Evolutionary conservation across 108 stramenopile species (phyloP), one percentile per base, ranked within the genome.

Genomic region (Pseudonitzschia pungens): DNA sequence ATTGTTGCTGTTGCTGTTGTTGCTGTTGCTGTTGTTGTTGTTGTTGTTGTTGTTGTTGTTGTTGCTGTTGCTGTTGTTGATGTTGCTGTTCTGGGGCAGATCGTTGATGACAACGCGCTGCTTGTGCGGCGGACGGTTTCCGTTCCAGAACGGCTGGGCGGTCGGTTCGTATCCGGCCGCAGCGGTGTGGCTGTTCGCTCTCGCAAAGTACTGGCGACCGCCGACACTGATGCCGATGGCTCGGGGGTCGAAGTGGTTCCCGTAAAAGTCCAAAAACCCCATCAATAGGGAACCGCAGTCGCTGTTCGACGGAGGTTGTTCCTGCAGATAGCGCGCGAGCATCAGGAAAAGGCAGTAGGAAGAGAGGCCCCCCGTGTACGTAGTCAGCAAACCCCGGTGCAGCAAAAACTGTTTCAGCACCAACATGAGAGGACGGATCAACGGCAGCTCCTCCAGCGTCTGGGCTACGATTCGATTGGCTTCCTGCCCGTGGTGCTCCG

Each of bases 231-330:
- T 92, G 4, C 96, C 96, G 27, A 87, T 96, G 18, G 79, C 82
- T 53, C 95, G 84, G 15, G 97, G 97, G 68, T 97, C 93, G 71
- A 97, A 96, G 42, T 55, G 79, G 74, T 96, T 97, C 18, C 97
- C 95, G 72, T 93, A 97, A 75, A 97, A 97, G 67, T 97, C 97
- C 12, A 97, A 80, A 55, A 96, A 91, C 3, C 94, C 95, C 85
- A 96, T 93, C 20, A 97, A 83, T n/a, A 96, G 71, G 22, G 94
- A 89, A 15, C 97, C 97, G 24, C 87, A 84, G 76, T 97, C 97
- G 59, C 83, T 87, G 72, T 83, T 81, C 1, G 87, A 76, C 20
- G 79, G 73, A 4, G 80, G 76, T 77, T 94, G 93, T 75, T 96
- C 94, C 73, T 93, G 95, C 27, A 92, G 84, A 58, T 91, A 96